These are phyloP conservation scores for Candida koratica DNA, from an alignment of 805 yeast genomes.

Conservation along the genomic window DNA sequence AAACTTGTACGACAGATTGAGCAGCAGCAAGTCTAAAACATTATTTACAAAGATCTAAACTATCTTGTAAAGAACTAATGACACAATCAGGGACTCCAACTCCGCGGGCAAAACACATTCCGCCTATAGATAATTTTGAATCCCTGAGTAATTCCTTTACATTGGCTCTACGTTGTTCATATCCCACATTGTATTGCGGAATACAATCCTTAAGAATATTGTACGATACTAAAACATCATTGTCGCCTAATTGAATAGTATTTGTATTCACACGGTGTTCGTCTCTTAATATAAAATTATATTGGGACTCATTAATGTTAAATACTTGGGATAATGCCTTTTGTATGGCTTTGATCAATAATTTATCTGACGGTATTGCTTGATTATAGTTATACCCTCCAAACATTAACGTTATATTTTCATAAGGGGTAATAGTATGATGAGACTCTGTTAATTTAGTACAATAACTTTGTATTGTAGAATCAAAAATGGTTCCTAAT, in stretches of 20 bases:
- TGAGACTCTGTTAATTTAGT: constrained; percentile 10
- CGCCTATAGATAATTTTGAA: constrained; percentile 58
- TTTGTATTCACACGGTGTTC: constrained; percentile 18
- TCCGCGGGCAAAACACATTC: constrained; percentile 73
- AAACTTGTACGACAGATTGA: constrained; percentile 16
- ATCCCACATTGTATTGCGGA: constrained; percentile 79
- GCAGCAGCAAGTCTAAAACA: background rate
- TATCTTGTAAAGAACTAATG: constrained; percentile 56
- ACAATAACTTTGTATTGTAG: constrained; percentile 64
- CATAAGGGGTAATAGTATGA: constrained; percentile 30
- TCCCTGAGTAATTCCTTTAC: constrained; percentile 27
- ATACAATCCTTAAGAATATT: constrained; percentile 49
- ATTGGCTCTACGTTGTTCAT: constrained; percentile 40
- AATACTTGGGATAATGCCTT: constrained; percentile 22
- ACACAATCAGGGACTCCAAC: constrained; percentile 91
- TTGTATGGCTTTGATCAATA: constrained; percentile 25
- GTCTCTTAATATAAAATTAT: constrained; percentile 22
- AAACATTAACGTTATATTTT: constrained; percentile 83
- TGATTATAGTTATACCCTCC: constrained; percentile 63
- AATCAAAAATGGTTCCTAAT: constrained; percentile 87
- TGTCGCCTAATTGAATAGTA: constrained; percentile 16
- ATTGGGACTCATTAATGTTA: constrained; percentile 19
- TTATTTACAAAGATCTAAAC: background rate
- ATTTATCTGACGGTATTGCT: constrained; percentile 28
- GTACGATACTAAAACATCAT: constrained; percentile 32